These are phyloP conservation scores for Metarhizium humberi DNA, from an alignment of 2,329 filamentous ascomycete genomes.

Conservation along the genomic window DNA sequence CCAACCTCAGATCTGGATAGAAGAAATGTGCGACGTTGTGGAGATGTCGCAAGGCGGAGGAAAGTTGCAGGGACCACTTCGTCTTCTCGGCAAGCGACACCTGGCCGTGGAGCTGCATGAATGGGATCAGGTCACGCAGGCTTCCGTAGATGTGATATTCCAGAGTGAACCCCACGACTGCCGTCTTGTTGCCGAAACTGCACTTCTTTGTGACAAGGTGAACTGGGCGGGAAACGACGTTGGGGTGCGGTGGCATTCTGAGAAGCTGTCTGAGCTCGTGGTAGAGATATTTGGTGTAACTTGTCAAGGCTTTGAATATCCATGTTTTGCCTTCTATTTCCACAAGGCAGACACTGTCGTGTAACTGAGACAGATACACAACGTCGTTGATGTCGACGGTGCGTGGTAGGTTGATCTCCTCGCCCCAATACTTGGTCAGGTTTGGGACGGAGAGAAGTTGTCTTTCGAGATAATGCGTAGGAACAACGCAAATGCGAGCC, in stretches of 20 bases:
- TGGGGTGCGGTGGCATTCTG: constrained; percentile 39
- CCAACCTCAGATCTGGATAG: constrained; percentile 50
- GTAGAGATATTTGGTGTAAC: constrained; percentile 50
- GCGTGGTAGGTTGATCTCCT: constrained; percentile 30
- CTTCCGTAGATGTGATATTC: constrained; percentile 44
- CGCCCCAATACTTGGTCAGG: constrained; percentile 35
- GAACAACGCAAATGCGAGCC: constrained; percentile 36
- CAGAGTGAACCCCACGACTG: constrained; percentile 47
- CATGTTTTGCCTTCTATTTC: constrained; percentile 30
- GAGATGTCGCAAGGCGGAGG: constrained; percentile 41
- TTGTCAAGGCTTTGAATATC: constrained; percentile 50
- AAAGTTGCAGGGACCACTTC: constrained; percentile 45
- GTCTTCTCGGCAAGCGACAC: constrained; percentile 35
- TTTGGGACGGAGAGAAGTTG: constrained; percentile 36
- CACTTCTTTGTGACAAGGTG: constrained; percentile 47
- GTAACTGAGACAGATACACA: constrained; percentile 42
- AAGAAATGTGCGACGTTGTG: constrained; percentile 35
- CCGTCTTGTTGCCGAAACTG: constrained; percentile 45
- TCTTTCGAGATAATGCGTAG: constrained; percentile 43
- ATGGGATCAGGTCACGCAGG: constrained; percentile 45
- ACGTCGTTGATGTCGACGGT: constrained; percentile 40
- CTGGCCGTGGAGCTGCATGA: constrained; percentile 35
- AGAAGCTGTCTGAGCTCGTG: constrained; percentile 50
- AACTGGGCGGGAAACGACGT: constrained; percentile 41
- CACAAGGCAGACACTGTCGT: constrained; percentile 51